Evolutionary conservation across 1,284 basidiomycete genomes (phyloP).

Genomic region (Inonotus obliquus): DNA sequence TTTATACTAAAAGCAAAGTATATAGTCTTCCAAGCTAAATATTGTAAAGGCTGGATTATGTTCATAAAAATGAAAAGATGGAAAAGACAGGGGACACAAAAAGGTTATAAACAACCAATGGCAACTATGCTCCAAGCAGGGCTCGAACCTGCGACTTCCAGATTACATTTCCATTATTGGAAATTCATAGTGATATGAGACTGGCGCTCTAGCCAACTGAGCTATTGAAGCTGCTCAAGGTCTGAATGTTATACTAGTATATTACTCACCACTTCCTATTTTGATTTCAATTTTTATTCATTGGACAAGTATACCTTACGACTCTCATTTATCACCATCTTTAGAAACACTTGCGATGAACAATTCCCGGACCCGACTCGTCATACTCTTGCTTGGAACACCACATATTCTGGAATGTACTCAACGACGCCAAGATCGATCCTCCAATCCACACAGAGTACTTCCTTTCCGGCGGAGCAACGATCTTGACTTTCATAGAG

Average conservation of each 20-base stretch:
- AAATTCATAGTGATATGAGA: conserved; percentile 14
- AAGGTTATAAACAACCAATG: background rate
- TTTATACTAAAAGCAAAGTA: no score
- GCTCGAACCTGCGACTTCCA: conserved; percentile 18
- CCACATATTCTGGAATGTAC: conserved; percentile 95
- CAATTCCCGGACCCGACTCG: conserved; percentile 81
- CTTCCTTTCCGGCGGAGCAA: conserved; percentile 89
- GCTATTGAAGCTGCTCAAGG: conserved; percentile 8
- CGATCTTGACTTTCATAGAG: conserved; percentile 94
- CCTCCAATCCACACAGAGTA: conserved; percentile 99
- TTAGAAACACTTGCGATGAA: conserved; percentile 55
- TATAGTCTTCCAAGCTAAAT: no score
- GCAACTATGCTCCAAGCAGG: conserved; percentile 11
- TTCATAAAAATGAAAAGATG: no score
- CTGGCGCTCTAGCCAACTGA: conserved; percentile 19
- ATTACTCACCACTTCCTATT: no score
- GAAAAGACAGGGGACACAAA: background rate
- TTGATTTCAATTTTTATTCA: no score
- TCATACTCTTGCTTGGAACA: conserved; percentile 93
- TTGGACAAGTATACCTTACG: no score
- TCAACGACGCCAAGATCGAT: conserved; percentile 92
- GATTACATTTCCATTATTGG: conserved; percentile 4
- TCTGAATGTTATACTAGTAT: background rate
- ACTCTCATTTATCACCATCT: no score
- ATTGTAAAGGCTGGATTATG: no score